Evolutionary conservation across 2,329 filamentous ascomycete genomes (phyloP).

Genomic region (Colletotrichum simmondsii): DNA sequence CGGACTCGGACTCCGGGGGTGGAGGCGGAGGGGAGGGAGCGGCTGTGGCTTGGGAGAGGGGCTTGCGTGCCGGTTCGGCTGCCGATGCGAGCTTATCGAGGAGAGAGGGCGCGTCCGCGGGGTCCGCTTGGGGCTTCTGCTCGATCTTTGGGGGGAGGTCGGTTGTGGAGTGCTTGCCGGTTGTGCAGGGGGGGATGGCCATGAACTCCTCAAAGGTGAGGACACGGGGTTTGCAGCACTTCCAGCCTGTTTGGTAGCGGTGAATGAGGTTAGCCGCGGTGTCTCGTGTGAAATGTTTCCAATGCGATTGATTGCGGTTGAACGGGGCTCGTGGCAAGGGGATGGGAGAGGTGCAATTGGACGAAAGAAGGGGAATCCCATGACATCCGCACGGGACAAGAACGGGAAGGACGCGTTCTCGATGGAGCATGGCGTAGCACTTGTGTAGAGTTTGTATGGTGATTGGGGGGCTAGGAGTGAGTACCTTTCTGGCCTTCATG

Average conservation of each 20-base stretch:
- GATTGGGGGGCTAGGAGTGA: conserved; percentile 8
- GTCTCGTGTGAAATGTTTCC: conserved; percentile 11
- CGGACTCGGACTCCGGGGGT: conserved; percentile 84
- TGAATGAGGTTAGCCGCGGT: conserved; percentile 28
- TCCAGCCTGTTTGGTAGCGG: conserved; percentile 78
- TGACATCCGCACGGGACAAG: conserved; percentile 9
- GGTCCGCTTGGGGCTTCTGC: conserved; percentile 56
- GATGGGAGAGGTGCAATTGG: conserved; percentile 6
- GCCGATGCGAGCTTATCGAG: conserved; percentile 54
- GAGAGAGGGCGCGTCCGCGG: conserved; percentile 53
- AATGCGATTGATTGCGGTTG: not conserved
- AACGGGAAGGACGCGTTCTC: conserved; percentile 28
- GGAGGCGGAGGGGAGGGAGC: conserved; percentile 67
- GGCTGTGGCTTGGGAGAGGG: conserved; percentile 47
- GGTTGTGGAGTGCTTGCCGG: conserved; percentile 90
- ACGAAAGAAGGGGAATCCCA: conserved; percentile 1
- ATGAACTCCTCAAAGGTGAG: conserved; percentile 99
- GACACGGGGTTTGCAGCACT: conserved; percentile 97
- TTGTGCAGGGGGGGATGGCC: conserved; percentile 89
- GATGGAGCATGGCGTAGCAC: conserved; percentile 10
- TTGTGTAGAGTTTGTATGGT: conserved; percentile 16
- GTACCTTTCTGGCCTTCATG: conserved; percentile 98
- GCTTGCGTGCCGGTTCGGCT: conserved; percentile 53
- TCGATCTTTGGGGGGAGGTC: conserved; percentile 74
- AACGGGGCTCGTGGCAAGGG: conserved; percentile 1